Percentiles rank a stretch among this genome's conserved stretches.
phyloP scores from a whole-genome alignment of 108 stramenopile genomes.

The Chaetoceros tenuissimus region DNA sequence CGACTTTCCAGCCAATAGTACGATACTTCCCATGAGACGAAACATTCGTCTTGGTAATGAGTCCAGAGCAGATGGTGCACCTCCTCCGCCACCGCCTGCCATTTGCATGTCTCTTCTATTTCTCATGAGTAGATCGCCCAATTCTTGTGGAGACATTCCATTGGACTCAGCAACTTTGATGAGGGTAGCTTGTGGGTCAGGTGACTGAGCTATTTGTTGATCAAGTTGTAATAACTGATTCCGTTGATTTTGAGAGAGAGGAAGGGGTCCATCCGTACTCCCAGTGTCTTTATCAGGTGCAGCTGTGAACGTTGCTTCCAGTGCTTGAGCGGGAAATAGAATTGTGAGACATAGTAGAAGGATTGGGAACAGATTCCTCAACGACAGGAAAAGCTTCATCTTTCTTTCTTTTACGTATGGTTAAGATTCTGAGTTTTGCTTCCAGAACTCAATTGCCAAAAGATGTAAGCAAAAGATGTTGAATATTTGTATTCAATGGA shows the following conservation, averaged over 20 bases:
- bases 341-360: too few species aligned
- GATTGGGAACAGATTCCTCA: too few species aligned
- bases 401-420: too few species aligned
- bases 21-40: conserved; percentile 24
- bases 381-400: too few species aligned
- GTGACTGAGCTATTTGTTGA: conserved; percentile 43
- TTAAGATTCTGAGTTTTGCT: too few species aligned
- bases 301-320: background rate
- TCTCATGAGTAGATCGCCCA: conserved; percentile 48
- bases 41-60: conserved; percentile 30
- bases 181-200: conserved; percentile 62
- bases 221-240: conserved; percentile 64
- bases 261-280: conserved; percentile 34
- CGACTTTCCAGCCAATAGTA: conserved; percentile 24
- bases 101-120: conserved; percentile 49
- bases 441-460: too few species aligned
- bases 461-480: too few species aligned
- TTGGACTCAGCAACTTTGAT: conserved; percentile 53
- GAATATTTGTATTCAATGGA: too few species aligned
- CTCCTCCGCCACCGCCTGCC: conserved; percentile 17
- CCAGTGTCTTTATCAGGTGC: background rate
- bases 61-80: conserved; percentile 8
- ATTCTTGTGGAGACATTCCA: conserved; percentile 43
- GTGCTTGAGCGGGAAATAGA: too few species aligned
- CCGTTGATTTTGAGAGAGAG: conserved; percentile 39